phyloP scores from a whole-genome alignment of 148 eudicot genomes.

The Polygonum maritimum region DNA sequence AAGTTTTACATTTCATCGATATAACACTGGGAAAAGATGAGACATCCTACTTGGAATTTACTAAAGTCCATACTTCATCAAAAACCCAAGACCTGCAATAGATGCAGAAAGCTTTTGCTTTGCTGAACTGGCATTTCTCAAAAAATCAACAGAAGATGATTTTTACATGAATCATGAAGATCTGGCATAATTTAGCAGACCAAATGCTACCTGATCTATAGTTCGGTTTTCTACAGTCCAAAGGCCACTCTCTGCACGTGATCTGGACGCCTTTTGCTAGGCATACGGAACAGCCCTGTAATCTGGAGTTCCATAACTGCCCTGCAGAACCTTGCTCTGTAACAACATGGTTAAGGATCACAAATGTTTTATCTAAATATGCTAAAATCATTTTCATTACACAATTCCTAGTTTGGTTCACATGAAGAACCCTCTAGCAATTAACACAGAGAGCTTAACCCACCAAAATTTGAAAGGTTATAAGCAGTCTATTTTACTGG shows the following conservation, averaged over 20 bases:
- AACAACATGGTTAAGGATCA: slow-evolving; percentile 30
- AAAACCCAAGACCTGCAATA: not conserved
- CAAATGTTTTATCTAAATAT: not conserved
- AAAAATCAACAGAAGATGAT: not conserved
- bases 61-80: not conserved
- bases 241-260: slow-evolving; percentile 81
- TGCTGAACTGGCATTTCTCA: not conserved
- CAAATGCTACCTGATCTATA: not conserved
- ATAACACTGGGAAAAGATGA: not conserved
- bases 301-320: slow-evolving; percentile 83
- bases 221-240: not conserved
- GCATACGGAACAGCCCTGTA: slow-evolving; percentile 81
- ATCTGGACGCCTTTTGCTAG: slow-evolving; percentile 90
- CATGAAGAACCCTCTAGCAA: too few relatives aligned
- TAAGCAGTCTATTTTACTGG: not conserved
- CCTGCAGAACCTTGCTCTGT: slow-evolving; percentile 81
- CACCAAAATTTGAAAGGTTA: not conserved
- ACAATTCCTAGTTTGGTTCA: not conserved
- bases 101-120: not conserved
- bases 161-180: not conserved
- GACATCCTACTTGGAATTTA: not conserved
- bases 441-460: not conserved
- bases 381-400: not conserved
- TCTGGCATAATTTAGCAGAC: not conserved
- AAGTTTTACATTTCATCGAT: not conserved